A percentile compares a stretch with the other conserved stretches of the same genome.
phyloP scores from a whole-genome alignment of 345 rosid genomes.

The Rubroshorea leprosula region DNA sequence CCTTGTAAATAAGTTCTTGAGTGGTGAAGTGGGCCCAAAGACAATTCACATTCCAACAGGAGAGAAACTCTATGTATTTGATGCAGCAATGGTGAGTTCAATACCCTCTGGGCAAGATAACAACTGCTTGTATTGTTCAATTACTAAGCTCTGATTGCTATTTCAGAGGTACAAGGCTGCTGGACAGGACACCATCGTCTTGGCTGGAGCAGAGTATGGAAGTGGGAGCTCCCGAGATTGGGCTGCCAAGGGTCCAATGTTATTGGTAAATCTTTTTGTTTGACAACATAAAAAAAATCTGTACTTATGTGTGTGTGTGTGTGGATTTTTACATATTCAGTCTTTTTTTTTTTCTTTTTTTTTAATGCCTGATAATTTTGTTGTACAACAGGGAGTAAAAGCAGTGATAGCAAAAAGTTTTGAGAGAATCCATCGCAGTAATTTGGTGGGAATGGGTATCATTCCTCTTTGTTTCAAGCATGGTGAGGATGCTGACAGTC shows the following conservation, averaged over 20 bases:
- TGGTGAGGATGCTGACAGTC: constrained; percentile 88
- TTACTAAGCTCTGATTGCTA: background rate
- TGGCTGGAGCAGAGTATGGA: constrained; percentile 98
- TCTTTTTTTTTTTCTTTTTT: background rate
- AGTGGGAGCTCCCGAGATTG: constrained; percentile 99
- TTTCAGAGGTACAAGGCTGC: constrained; percentile 77
- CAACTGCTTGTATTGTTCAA: background rate
- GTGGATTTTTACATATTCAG: background rate
- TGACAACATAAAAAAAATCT: background rate
- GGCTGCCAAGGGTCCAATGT: constrained; percentile 99
- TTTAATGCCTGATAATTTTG: constrained; percentile 6
- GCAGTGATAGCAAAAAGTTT: constrained; percentile 97
- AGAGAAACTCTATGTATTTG: constrained; percentile 90
- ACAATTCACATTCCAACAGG: constrained; percentile 91
- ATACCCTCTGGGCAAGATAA: background rate
- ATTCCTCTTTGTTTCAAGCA: constrained; percentile 89
- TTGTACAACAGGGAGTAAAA: constrained; percentile 70
- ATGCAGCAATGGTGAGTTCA: constrained; percentile 75
- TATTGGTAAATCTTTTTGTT: constrained; percentile 46
- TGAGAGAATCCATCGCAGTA: constrained; percentile 97
- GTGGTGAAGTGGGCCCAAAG: constrained; percentile 95
- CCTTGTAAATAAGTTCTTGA: constrained; percentile 89
- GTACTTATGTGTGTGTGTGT: no score
- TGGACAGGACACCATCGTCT: constrained; percentile 71
- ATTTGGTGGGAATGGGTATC: constrained; percentile 98